These are phyloP conservation scores for Leptographium procerum DNA, from an alignment of 2,329 filamentous ascomycete genomes.

Conservation along the genomic window DNA sequence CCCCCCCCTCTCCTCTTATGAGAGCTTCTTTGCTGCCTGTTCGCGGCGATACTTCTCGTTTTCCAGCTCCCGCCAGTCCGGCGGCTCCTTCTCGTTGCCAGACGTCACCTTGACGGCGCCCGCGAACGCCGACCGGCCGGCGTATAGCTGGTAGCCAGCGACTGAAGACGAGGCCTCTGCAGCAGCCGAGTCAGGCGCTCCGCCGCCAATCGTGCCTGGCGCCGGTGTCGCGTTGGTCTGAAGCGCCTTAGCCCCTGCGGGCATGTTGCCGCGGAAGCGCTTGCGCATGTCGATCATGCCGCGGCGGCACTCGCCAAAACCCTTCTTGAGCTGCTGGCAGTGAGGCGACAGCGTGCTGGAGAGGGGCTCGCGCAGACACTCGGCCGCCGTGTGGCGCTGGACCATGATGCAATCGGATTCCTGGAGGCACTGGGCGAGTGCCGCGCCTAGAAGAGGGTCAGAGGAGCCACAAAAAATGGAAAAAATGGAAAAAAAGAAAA, in stretches of 20 bases:
- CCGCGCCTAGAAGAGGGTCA: slow-evolving; percentile 51
- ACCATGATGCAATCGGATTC: slow-evolving; percentile 95
- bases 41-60: slow-evolving; percentile 46
- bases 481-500: neutral
- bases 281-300: slow-evolving; percentile 99
- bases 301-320: slow-evolving; percentile 89
- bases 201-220: slow-evolving; percentile 38
- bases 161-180: neutral
- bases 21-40: slow-evolving; percentile 9
- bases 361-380: slow-evolving; percentile 78
- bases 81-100: slow-evolving; percentile 51
- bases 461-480: neutral
- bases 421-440: slow-evolving; percentile 88
- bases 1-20: slow-evolving; percentile 44
- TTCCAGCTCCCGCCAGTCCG: slow-evolving; percentile 54
- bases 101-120: slow-evolving; percentile 53
- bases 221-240: slow-evolving; percentile 28
- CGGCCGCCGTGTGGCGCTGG: slow-evolving; percentile 71
- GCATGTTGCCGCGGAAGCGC: slow-evolving; percentile 88
- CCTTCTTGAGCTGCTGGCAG: slow-evolving; percentile 88
- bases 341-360: slow-evolving; percentile 70
- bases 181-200: neutral
- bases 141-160: slow-evolving; percentile 61
- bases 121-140: slow-evolving; percentile 59
- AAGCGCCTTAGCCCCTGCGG: slow-evolving; percentile 54